Evolutionary conservation across 495 filamentous ascomycete species (phyloP).

Genomic region (Penicillium pulvis): DNA sequence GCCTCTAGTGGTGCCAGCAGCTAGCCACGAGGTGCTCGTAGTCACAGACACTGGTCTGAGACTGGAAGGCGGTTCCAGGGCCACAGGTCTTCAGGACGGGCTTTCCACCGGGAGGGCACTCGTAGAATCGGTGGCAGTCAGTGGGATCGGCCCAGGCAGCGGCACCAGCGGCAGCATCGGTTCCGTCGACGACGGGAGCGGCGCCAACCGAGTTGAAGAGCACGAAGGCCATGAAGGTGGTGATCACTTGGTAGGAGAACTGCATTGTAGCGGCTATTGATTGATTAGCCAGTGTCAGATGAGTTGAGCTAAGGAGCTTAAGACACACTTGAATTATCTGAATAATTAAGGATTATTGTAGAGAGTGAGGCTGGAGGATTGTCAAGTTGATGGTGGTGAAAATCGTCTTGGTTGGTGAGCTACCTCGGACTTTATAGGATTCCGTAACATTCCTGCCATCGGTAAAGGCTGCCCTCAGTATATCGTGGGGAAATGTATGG

Average conservation of each 20-base stretch:
- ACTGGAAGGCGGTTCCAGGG: constrained; percentile 15
- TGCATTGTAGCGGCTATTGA: constrained; percentile 10
- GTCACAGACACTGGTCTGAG: constrained; percentile 10
- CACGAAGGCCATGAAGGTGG: constrained; percentile 8
- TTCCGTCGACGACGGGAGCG: constrained; percentile 1
- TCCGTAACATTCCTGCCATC: not conserved
- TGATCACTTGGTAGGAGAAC: constrained; percentile 7
- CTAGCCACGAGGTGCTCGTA: constrained; percentile 3
- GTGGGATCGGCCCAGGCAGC: constrained; percentile 11
- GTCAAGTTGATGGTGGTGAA: not conserved
- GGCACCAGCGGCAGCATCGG: not conserved
- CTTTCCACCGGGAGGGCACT: constrained; percentile 10
- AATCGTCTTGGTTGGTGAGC: too few species aligned
- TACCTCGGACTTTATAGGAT: not conserved
- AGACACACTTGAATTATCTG: not conserved
- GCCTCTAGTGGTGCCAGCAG: not conserved
- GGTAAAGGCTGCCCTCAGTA: not conserved
- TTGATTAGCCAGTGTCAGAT: not conserved
- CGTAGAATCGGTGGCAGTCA: constrained; percentile 15
- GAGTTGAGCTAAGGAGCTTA: not conserved
- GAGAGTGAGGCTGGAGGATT: not conserved
- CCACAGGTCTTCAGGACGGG: constrained; percentile 16
- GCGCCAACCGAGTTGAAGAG: constrained; percentile 7
- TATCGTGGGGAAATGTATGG: not conserved
- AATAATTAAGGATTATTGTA: not conserved